Conservation (phyloP, 768 basidiomycete species). For the Leucocoprinus leucothites region DNA sequence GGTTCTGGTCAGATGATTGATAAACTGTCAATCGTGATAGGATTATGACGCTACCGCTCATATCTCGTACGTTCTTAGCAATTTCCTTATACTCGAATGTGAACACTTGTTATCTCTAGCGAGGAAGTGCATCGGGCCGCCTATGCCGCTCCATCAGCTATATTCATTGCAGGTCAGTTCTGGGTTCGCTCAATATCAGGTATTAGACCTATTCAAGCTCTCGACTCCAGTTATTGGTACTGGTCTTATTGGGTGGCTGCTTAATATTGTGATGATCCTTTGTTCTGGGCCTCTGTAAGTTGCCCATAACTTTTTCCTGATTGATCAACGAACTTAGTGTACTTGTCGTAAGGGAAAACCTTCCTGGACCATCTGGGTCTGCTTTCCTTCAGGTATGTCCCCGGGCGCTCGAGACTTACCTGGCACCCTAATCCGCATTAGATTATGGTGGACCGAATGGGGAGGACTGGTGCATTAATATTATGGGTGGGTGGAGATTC, state of each 20-base stretch:
- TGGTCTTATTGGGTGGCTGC: constrained; percentile 77
- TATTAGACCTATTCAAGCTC: not conserved
- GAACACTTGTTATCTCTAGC: constrained; percentile 29
- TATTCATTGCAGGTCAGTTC: constrained; percentile 53
- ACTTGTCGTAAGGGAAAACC: constrained; percentile 40
- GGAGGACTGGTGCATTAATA: constrained; percentile 69
- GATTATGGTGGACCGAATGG: constrained; percentile 77
- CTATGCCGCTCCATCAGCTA: constrained; percentile 64
- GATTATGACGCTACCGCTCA: constrained; percentile 83
- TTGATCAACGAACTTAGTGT: not conserved
- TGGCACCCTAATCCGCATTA: constrained; percentile 21
- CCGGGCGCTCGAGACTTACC: not conserved
- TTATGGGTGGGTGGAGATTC: constrained; percentile 57
- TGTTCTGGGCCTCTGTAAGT: constrained; percentile 76
- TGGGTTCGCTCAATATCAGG: not conserved
- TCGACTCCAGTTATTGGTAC: constrained; percentile 59
- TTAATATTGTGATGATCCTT: constrained; percentile 84
- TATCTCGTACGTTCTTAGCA: constrained; percentile 57
- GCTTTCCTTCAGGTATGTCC: constrained; percentile 61
- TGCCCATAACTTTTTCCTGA: not conserved
- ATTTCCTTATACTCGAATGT: constrained; percentile 9
- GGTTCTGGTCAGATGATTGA: not conserved
- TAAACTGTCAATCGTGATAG: constrained; percentile 24
- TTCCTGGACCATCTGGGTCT: constrained; percentile 68
- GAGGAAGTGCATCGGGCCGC: constrained; percentile 82